Evolutionary conservation across 352 stramenopile species (phyloP).

Genomic region (Phytophthora parvispora): DNA sequence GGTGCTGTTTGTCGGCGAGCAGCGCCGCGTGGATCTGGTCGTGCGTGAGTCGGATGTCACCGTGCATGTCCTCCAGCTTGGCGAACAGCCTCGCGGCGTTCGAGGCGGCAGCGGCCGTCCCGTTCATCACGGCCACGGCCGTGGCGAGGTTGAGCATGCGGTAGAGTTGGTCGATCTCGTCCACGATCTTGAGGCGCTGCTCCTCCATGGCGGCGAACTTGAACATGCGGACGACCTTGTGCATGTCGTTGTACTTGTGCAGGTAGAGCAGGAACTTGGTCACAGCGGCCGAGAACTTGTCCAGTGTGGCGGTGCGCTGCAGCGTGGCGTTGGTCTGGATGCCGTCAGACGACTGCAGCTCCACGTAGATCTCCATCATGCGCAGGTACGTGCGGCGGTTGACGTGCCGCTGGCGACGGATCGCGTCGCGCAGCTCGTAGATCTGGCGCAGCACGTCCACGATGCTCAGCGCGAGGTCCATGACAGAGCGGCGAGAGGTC

Average conservation of each 20-base stretch:
- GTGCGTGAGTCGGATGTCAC: too few relatives aligned
- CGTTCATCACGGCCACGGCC: too few relatives aligned
- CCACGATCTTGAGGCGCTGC: not conserved
- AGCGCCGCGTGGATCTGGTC: too few relatives aligned
- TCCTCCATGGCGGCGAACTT: not conserved
- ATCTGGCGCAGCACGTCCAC: conserved; percentile 14
- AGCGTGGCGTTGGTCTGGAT: not conserved
- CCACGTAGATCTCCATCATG: conserved; percentile 24
- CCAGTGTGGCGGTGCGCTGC: not conserved
- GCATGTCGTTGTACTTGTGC: not conserved
- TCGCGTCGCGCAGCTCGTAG: conserved; percentile 21
- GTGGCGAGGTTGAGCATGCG: too few relatives aligned
- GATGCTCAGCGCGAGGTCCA: conserved; percentile 5
- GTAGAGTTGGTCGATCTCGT: not conserved
- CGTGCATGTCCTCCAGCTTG: too few relatives aligned
- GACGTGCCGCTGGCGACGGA: conserved; percentile 8
- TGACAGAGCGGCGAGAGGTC: not conserved
- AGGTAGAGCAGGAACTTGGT: not conserved
- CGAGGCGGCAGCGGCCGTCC: too few relatives aligned
- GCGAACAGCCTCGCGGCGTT: too few relatives aligned
- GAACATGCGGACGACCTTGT: not conserved
- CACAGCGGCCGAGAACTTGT: not conserved
- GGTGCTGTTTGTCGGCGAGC: too few relatives aligned
- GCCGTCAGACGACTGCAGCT: conserved; percentile 18
- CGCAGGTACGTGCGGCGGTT: conserved; percentile 21